These are phyloP conservation scores for Dactylellina cionopaga DNA, from an alignment of 2,329 filamentous ascomycete species.

Conservation along the genomic window DNA sequence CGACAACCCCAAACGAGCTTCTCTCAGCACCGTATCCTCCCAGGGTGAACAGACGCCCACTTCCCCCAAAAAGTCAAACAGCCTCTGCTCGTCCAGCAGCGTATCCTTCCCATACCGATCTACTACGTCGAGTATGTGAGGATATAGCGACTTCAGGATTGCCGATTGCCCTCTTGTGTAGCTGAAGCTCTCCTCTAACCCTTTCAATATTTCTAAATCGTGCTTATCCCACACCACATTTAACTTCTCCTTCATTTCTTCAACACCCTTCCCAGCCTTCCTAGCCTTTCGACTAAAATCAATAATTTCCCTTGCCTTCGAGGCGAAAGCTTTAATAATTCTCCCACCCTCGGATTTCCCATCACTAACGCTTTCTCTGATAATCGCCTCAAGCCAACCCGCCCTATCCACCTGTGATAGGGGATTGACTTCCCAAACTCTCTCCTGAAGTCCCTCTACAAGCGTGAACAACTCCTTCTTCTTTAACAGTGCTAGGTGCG, in stretches of 20 bases:
- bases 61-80: conserved; percentile 78
- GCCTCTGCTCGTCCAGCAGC: conserved; percentile 63
- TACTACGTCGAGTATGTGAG: conserved; percentile 71
- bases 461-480: conserved; percentile 64
- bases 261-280: conserved; percentile 56
- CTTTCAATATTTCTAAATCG: conserved; percentile 71
- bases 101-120: conserved; percentile 69
- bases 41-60: conserved; percentile 76
- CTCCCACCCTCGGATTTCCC: conserved; percentile 56
- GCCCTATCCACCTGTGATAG: conserved; percentile 61
- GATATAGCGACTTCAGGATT: conserved; percentile 70
- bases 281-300: conserved; percentile 66
- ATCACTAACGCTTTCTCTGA: conserved; percentile 12
- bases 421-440: conserved; percentile 67
- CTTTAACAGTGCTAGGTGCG: conserved; percentile 72
- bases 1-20: conserved; percentile 64
- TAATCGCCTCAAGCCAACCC: conserved; percentile 9
- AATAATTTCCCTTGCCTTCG: conserved; percentile 66
- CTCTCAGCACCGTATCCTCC: conserved; percentile 74
- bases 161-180: conserved; percentile 67
- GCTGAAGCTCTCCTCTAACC: conserved; percentile 75
- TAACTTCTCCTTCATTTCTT: conserved; percentile 44
- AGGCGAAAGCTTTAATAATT: conserved; percentile 62
- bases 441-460: conserved; percentile 64
- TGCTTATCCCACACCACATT: conserved; percentile 63